phyloP scores from a whole-genome alignment of 2,329 filamentous ascomycete species.

The Botrytis porri region DNA sequence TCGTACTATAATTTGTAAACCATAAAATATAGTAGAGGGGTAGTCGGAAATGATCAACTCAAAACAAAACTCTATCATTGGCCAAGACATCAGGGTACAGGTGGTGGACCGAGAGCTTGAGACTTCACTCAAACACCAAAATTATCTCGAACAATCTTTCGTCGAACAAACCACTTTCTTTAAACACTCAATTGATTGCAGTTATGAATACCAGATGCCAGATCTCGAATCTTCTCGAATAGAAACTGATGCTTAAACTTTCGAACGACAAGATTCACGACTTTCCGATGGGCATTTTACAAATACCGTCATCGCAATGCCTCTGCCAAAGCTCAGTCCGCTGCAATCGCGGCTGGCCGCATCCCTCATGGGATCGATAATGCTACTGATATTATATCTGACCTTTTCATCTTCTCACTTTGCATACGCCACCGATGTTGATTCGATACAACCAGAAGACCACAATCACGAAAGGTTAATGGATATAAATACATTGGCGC shows the following conservation, averaged over 20 bases:
- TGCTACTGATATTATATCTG: conserved; percentile 60
- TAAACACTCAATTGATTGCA: background rate
- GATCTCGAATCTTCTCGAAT: background rate
- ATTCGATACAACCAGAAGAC: conserved; percentile 44
- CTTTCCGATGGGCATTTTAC: conserved; percentile 18
- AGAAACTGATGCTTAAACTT: conserved; percentile 5
- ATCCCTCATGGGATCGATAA: conserved; percentile 58
- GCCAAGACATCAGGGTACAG: conserved; percentile 10
- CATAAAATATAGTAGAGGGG: background rate
- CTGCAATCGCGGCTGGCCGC: conserved; percentile 71
- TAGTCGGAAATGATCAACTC: background rate
- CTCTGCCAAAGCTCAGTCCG: conserved; percentile 54
- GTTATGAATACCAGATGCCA: background rate
- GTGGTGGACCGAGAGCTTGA: conserved; percentile 11
- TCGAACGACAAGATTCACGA: background rate
- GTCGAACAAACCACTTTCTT: background rate
- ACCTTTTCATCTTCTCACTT: conserved; percentile 56
- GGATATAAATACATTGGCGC: conserved; percentile 37
- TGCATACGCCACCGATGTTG: conserved; percentile 60
- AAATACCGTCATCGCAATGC: conserved; percentile 29
- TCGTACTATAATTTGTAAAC: background rate
- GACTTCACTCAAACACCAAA: conserved; percentile 18
- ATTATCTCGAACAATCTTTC: background rate
- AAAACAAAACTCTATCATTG: conserved; percentile 18
- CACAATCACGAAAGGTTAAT: conserved; percentile 48